Evolutionary conservation across 768 basidiomycete species (phyloP), one percentile per base, ranked within the genome.

Genomic region (Boletus vinaceobasis): DNA sequence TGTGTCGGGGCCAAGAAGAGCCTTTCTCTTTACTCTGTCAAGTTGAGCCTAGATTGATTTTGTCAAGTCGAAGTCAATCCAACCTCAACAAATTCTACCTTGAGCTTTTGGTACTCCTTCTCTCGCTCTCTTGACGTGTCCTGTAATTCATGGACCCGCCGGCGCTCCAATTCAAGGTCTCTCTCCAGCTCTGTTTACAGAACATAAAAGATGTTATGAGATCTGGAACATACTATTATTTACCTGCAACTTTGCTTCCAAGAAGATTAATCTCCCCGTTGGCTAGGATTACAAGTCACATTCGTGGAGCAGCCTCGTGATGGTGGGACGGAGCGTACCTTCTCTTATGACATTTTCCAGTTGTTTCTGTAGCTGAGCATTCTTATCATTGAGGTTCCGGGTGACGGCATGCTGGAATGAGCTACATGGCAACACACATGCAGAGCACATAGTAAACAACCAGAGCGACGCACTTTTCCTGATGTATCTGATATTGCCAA

Each of bases 401-500:
- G 90, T 76, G 8, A 93, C 83, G 5, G 91, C 90, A 63, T 89
- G 88, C 65, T 93, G 91, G 65, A 90, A 93, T 15, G 90, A 84
- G 50, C 65, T 60, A 43, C 31, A 51, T 26, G 26, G 43, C 52
- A 43, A 55, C 23, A 57, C 44, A 35, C n/a, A 44, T 52, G 43
- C 13, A 45, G 46, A 15, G 33, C 21, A 42, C 13, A 49, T 0
- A 5, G 36, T 15, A 9, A 31, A 50, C 44, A 15, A 39, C 36
- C 27, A 29, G 29, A 53, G 7, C 21, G 23, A 61, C 72, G 53
- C 52, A 88, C 90, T 81, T 85, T 74, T 93, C 91, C 71, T 93
- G 91, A 58, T 90, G 88, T 48, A 86, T 81, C 64, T 93, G 91
- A 68, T 93, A 93, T 68, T 91, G 88, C 91, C 91, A 93, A 68